Evolutionary conservation across 2,329 filamentous ascomycete species (phyloP).

Genomic region (Clarireedia paspali): DNA sequence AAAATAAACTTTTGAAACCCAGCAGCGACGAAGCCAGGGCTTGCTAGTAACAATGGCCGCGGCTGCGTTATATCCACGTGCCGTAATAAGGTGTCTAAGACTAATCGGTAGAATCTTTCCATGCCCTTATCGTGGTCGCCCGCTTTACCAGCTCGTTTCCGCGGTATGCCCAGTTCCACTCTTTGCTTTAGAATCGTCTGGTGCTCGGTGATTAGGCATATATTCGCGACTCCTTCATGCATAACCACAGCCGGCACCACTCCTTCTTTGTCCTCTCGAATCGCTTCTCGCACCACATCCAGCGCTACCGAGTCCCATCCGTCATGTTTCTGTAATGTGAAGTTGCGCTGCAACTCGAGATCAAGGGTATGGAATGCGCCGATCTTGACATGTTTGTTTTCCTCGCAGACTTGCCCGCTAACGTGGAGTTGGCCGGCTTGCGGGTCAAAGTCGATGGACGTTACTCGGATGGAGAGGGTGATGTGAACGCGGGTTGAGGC

Average conservation of each 20-base stretch:
- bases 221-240: slow-evolving; percentile 80
- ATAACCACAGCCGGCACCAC: slow-evolving; percentile 87
- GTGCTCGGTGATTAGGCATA: slow-evolving; percentile 74
- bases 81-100: slow-evolving; percentile 65
- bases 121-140: slow-evolving; percentile 64
- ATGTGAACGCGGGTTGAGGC: slow-evolving; percentile 56
- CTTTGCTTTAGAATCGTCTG: slow-evolving; percentile 68
- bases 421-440: slow-evolving; percentile 62
- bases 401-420: slow-evolving; percentile 54
- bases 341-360: slow-evolving; percentile 79
- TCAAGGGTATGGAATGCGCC: slow-evolving; percentile 68
- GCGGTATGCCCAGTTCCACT: slow-evolving; percentile 59
- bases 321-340: slow-evolving; percentile 75
- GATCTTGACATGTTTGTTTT: slow-evolving; percentile 60
- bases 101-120: slow-evolving; percentile 70
- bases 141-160: slow-evolving; percentile 54
- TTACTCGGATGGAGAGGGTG: slow-evolving; percentile 57
- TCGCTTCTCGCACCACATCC: slow-evolving; percentile 69
- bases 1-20: slow-evolving; percentile 73
- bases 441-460: slow-evolving; percentile 60
- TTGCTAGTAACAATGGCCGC: slow-evolving; percentile 74
- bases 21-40: slow-evolving; percentile 77
- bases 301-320: slow-evolving; percentile 89
- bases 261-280: slow-evolving; percentile 70
- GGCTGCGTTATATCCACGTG: slow-evolving; percentile 67